A percentile compares a stretch with the other conserved stretches of the same genome.
These are phyloP conservation scores for Leptodontidium sp. DNA, from an alignment of 2,329 filamentous ascomycete species.

Conservation along the genomic window DNA sequence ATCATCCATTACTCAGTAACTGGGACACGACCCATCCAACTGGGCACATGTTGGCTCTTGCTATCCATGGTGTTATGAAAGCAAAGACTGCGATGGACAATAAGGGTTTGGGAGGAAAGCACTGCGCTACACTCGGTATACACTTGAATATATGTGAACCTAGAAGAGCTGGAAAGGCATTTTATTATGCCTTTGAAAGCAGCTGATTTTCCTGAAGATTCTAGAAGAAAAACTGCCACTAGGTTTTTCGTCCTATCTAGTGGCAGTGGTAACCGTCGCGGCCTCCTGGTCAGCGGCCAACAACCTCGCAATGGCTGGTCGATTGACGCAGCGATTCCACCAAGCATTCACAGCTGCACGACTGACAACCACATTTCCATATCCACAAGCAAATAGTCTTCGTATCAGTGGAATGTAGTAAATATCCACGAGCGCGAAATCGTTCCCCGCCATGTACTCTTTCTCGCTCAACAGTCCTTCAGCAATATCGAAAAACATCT, in stretches of 20 bases:
- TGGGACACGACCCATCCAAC: no score
- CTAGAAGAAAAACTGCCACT: no score
- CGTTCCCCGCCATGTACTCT: slow-evolving; percentile 55
- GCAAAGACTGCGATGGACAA: no score
- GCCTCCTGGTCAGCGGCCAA: slow-evolving; percentile 50
- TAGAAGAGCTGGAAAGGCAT: no score
- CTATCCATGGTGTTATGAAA: no score
- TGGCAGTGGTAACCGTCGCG: slow-evolving; percentile 29
- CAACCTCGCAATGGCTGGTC: slow-evolving; percentile 50
- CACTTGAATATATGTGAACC: no score
- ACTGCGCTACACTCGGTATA: no score
- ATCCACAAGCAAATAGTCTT: slow-evolving; percentile 53
- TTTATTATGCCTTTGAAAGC: no score
- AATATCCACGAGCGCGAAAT: slow-evolving; percentile 56
- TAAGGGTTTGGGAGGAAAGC: no score
- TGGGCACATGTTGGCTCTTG: no score
- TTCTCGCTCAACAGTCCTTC: slow-evolving; percentile 51
- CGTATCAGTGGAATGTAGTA: slow-evolving; percentile 56
- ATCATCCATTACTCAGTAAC: no score
- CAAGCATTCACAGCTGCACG: slow-evolving; percentile 51
- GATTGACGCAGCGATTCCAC: slow-evolving; percentile 51
- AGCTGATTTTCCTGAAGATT: no score
- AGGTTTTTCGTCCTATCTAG: slow-evolving; percentile 31
- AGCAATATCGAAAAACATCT: slow-evolving; percentile 54
- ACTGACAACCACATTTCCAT: slow-evolving; percentile 48